phyloP scores from a whole-genome alignment of 2,329 filamentous ascomycete species.

The Cadophora malorum region DNA sequence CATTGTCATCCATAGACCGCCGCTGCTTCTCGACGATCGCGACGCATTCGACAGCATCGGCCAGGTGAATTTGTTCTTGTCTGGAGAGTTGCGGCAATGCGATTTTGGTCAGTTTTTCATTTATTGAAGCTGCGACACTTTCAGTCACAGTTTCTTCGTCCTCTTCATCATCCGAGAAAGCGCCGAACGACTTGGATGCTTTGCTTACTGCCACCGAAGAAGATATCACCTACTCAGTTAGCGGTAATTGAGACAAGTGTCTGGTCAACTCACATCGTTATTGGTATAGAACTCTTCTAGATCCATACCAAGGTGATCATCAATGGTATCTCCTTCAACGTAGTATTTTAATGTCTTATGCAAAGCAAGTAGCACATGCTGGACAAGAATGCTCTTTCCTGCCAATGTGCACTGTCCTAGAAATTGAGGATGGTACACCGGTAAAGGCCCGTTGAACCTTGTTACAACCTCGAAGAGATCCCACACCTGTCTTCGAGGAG shows the following conservation, averaged over 20 bases:
- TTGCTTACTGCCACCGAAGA: conserved; percentile 35
- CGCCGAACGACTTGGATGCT: conserved; percentile 51
- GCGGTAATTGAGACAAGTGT: background rate
- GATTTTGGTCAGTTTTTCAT: conserved; percentile 76
- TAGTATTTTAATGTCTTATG: conserved; percentile 82
- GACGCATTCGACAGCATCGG: conserved; percentile 84
- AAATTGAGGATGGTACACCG: conserved; percentile 91
- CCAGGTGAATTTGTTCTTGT: conserved; percentile 84
- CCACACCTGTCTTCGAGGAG: conserved; percentile 38
- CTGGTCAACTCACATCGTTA: conserved; percentile 38
- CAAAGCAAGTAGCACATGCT: conserved; percentile 74
- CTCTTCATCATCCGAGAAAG: conserved; percentile 56
- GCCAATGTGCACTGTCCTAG: conserved; percentile 84
- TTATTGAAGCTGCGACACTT: conserved; percentile 71
- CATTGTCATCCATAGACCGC: conserved; percentile 89
- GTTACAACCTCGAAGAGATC: conserved; percentile 85
- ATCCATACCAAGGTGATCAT: conserved; percentile 75
- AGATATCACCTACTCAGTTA: conserved; percentile 35
- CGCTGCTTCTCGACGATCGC: conserved; percentile 86
- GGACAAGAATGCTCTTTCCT: conserved; percentile 76
- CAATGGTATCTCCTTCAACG: conserved; percentile 79
- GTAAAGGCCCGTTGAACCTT: conserved; percentile 83
- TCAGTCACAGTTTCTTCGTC: conserved; percentile 74
- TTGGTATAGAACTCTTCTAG: conserved; percentile 63
- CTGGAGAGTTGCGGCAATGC: conserved; percentile 81